These are phyloP conservation scores for Colletotrichum sp. DNA, from an alignment of 2,329 filamentous ascomycete genomes.

Conservation along the genomic window DNA sequence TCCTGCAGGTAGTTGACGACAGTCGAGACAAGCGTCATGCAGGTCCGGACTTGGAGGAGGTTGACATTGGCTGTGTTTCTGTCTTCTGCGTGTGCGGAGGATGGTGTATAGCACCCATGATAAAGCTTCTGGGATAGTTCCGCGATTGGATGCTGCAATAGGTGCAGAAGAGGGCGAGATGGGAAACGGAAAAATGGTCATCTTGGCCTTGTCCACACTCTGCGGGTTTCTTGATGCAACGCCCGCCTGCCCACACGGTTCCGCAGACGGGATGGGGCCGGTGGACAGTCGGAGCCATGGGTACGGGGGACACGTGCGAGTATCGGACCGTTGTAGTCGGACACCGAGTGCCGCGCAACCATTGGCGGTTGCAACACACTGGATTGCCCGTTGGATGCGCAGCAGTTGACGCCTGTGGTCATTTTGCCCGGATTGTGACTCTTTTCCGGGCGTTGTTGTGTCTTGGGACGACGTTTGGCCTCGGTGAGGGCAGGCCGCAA, in stretches of 20 bases:
- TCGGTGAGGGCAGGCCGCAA: conserved; percentile 3
- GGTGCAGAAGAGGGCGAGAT: background rate
- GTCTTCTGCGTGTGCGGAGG: background rate
- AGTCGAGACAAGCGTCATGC: background rate
- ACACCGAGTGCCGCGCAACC: background rate
- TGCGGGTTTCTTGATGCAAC: background rate
- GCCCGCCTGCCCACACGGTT: background rate
- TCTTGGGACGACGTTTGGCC: background rate
- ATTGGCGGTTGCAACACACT: background rate
- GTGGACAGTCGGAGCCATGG: background rate
- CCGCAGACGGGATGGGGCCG: background rate
- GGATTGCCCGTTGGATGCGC: background rate
- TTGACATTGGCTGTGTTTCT: background rate
- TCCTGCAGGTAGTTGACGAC: background rate
- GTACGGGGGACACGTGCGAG: background rate
- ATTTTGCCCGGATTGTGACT: background rate
- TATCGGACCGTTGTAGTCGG: background rate
- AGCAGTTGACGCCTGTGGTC: background rate
- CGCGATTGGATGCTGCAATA: background rate
- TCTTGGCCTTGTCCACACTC: background rate
- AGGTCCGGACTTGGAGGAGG: background rate
- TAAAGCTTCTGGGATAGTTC: background rate
- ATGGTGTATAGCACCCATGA: background rate
- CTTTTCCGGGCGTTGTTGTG: background rate
- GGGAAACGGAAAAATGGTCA: background rate